phyloP scores from a whole-genome alignment of 176 grass and related monocot genomes.

The Aegilops sharonensis region DNA sequence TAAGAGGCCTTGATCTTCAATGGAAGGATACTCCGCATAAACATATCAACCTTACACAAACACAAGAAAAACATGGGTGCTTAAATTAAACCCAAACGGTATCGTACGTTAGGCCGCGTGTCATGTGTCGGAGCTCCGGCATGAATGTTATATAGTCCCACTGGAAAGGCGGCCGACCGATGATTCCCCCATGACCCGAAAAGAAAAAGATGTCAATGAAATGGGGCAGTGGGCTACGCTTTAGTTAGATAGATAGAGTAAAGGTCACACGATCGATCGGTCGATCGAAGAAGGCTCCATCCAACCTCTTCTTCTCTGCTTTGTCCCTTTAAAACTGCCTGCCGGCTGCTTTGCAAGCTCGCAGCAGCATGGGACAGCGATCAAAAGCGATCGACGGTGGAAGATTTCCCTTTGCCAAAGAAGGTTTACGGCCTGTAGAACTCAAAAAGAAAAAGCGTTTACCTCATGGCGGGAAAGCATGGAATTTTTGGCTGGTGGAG shows the following conservation, averaged over 20 bases:
- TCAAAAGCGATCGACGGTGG: background rate
- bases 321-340: background rate
- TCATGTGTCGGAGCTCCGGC: background rate
- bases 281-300: background rate
- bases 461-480: background rate
- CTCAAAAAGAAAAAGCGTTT: background rate
- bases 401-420: background rate
- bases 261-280: background rate
- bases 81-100: no score
- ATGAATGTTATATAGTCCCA: background rate
- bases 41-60: no score
- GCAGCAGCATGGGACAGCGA: background rate
- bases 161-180: background rate
- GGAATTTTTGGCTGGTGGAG: background rate
- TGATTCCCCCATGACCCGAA: background rate
- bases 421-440: background rate
- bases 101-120: background rate
- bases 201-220: background rate
- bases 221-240: background rate
- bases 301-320: background rate
- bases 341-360: background rate
- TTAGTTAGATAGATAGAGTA: background rate
- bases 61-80: no score
- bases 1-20: no score
- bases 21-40: no score